phyloP scores from a whole-genome alignment of 2,329 filamentous ascomycete genomes.

The Talaromyces sp. region DNA sequence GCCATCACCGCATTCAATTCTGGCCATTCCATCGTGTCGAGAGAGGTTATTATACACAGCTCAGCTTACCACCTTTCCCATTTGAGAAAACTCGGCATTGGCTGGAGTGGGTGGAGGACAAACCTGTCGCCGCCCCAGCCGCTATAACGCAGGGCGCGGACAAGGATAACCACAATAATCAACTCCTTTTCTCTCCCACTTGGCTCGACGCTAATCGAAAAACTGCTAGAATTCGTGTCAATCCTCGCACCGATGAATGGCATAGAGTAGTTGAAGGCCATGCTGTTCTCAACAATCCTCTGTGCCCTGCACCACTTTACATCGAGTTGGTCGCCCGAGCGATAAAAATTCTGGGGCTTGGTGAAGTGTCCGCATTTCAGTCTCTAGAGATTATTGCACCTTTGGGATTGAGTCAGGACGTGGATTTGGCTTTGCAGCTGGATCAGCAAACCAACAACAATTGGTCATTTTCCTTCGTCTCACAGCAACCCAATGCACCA shows the following conservation, averaged over 20 bases:
- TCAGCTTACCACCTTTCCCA: conserved; percentile 33
- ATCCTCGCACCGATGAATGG: not conserved
- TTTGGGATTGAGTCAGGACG: not conserved
- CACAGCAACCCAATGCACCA: not conserved
- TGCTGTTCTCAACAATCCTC: not conserved
- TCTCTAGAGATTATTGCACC: not conserved
- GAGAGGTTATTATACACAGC: not conserved
- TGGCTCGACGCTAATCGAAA: not conserved
- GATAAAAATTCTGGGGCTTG: not conserved
- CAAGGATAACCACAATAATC: not conserved
- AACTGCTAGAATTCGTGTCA: not conserved
- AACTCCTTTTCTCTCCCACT: not conserved
- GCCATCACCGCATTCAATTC: not conserved
- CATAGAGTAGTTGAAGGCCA: not conserved
- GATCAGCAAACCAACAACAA: not conserved
- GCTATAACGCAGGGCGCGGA: not conserved
- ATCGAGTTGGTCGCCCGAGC: not conserved
- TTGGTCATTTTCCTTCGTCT: not conserved
- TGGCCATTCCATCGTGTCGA: not conserved
- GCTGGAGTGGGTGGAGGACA: conserved; percentile 21
- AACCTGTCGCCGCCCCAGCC: not conserved
- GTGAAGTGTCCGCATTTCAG: not conserved
- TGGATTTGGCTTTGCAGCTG: not conserved
- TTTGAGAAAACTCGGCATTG: conserved; percentile 34
- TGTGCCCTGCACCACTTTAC: conserved; percentile 10